Percentiles rank a stretch among this genome's conserved stretches.
Evolutionary conservation across 1,139 yeast species (phyloP).

Genomic region (Saccharomycopsis hybrid): DNA sequence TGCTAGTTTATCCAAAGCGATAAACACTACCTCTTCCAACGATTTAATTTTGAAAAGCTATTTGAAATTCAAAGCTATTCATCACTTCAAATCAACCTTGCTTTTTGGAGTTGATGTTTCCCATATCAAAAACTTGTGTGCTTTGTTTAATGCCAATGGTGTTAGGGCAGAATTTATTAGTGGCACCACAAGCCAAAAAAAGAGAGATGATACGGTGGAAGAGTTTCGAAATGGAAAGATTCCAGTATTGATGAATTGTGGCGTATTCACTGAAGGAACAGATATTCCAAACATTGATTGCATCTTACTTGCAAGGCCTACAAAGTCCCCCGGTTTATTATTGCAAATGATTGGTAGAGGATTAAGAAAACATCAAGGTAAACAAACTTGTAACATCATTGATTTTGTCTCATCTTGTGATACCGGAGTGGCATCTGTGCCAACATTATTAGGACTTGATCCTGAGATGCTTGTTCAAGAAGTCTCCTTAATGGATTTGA

Average conservation of each 20-base stretch:
- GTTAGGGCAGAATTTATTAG: conserved; percentile 71
- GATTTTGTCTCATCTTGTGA: conserved; percentile 59
- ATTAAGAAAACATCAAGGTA: conserved; percentile 54
- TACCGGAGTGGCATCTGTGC: conserved; percentile 48
- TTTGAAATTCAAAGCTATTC: conserved; percentile 34
- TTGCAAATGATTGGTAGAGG: conserved; percentile 95
- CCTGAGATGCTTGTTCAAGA: no score
- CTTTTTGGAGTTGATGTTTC: conserved; percentile 71
- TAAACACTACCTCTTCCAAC: conserved; percentile 51
- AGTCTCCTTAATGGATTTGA: background rate
- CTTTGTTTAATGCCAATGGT: conserved; percentile 50
- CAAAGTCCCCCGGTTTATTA: conserved; percentile 62
- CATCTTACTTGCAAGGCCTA: conserved; percentile 72
- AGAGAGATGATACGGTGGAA: conserved; percentile 46
- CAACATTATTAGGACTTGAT: conserved; percentile 36
- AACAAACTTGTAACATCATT: conserved; percentile 63
- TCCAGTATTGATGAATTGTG: conserved; percentile 79
- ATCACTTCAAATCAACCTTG: conserved; percentile 52
- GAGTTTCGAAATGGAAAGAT: conserved; percentile 59
- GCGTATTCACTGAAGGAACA: conserved; percentile 91
- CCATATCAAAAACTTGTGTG: conserved; percentile 56
- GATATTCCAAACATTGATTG: conserved; percentile 90
- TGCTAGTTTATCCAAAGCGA: conserved; percentile 43
- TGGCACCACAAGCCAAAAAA: conserved; percentile 50
- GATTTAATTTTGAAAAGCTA: conserved; percentile 56